Base-by-base conservation (phyloP, 176 grass and related monocot species). In the Bromus sterilis region DNA sequence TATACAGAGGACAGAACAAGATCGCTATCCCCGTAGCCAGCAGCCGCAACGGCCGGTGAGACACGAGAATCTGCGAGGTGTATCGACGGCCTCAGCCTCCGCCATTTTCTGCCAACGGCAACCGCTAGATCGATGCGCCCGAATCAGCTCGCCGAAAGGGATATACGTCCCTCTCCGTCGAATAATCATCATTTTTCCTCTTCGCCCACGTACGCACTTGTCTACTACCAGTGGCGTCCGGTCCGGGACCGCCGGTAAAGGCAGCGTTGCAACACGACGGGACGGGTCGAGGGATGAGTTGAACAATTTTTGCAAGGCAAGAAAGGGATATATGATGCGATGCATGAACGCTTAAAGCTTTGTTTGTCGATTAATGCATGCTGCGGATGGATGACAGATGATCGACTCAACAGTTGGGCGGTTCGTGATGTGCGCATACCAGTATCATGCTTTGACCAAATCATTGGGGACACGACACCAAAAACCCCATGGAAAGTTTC, bases 381-480 rank as follows among this genome's bases (percentile, higher is more conserved):
- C 61, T 61, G 39, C 85, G 48, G 49, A 16, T 23, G 53, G 21
- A 60, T 40, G 46, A 2, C 18, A 51, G 16, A 49, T 32, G 77
- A 55, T 44, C 77, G 5, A 26, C 26, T 9, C 9, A 11, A 32
- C 69, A 55, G 37, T 62, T 30, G 55, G 24, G 56, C 14, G 83
- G 2, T 18, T 9, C 56, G 21, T 65, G 68, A 3, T 58, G 53
- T 15, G 49, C 36, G 37, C 20, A 31, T 51, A 24, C 49, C 34
- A 86, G 56, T 65, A 2, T 11, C 31, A 39, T 56, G 56, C 13
- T 82, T 87, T 87, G 72, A 87, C 79, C 62, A 62, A 61, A 51
- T 87, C 72, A 82, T 82, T 60, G 7, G 71, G 3, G 48, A 62
- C 46, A 51, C 46, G 48, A 62, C 46, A 51, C 46, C 46, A 51